Evolutionary conservation across 2,329 filamentous ascomycete genomes (phyloP).

Genomic region (Lizonia empirigonia): DNA sequence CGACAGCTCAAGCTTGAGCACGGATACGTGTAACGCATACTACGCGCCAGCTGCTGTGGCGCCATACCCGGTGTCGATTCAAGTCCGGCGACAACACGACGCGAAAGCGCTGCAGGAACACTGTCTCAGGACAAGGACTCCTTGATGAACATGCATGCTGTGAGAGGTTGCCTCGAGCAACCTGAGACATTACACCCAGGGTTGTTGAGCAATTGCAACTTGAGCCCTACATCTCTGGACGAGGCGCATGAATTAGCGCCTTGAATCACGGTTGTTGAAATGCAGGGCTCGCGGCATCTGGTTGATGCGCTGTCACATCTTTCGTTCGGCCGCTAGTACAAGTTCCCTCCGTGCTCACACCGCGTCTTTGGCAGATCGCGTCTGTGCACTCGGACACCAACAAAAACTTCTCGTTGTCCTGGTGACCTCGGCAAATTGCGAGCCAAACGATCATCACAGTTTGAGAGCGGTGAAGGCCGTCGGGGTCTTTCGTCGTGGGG

Average conservation of each 20-base stretch:
- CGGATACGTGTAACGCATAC: conserved; percentile 3
- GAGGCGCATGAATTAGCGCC: conserved; percentile 13
- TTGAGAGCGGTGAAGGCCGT: conserved; percentile 14
- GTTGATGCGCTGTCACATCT: conserved; percentile 16
- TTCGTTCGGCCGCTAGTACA: conserved; percentile 8
- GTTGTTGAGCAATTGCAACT: background rate
- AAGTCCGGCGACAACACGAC: background rate
- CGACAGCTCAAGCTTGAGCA: conserved; percentile 18
- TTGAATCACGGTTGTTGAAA: background rate
- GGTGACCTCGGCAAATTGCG: conserved; percentile 16
- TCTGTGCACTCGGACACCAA: conserved; percentile 11
- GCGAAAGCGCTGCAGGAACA: conserved; percentile 14
- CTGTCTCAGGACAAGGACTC: conserved; percentile 7
- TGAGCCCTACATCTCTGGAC: conserved; percentile 3
- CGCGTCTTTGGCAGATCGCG: conserved; percentile 14
- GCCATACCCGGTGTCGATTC: conserved; percentile 1
- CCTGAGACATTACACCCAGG: conserved; percentile 6
- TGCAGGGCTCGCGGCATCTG: conserved; percentile 9
- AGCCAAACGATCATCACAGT: conserved; percentile 6
- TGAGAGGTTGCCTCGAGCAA: conserved; percentile 10
- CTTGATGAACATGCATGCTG: background rate
- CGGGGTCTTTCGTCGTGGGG: background rate
- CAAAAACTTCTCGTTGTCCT: conserved; percentile 12
- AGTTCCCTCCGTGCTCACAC: conserved; percentile 3
- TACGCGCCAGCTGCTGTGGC: conserved; percentile 14